Evolutionary conservation across 352 stramenopile species (phyloP).

Genomic region (Pythium coloratum): DNA sequence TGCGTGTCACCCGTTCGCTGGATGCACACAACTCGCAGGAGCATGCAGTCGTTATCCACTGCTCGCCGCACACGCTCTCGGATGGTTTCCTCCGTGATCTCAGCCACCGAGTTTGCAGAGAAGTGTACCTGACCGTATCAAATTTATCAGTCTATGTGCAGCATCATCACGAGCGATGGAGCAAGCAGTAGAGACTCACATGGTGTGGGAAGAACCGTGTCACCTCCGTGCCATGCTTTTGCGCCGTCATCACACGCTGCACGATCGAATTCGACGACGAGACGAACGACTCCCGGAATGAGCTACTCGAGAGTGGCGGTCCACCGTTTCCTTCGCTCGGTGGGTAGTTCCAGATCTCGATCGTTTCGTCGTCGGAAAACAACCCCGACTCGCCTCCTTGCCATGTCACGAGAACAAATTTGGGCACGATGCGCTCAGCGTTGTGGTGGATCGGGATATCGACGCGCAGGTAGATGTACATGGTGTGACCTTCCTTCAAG

Average conservation of each 20-base stretch:
- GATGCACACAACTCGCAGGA: slow-evolving; percentile 85
- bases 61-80: slow-evolving; percentile 78
- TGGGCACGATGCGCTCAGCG: slow-evolving; percentile 83
- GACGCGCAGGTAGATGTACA: slow-evolving; percentile 91
- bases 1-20: slow-evolving; percentile 81
- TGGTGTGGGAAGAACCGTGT: slow-evolving; percentile 88
- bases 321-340: slow-evolving; percentile 9
- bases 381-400: slow-evolving; percentile 59
- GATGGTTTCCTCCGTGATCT: slow-evolving; percentile 86
- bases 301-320: slow-evolving; percentile 26
- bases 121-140: slow-evolving; percentile 69
- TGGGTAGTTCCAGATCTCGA: slow-evolving; percentile 25
- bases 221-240: slow-evolving; percentile 83
- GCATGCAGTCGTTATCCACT: slow-evolving; percentile 86
- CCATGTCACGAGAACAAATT: slow-evolving; percentile 88
- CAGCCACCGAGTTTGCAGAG: slow-evolving; percentile 68
- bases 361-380: slow-evolving; percentile 70
- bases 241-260: slow-evolving; percentile 73
- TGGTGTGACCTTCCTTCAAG: slow-evolving; percentile 72
- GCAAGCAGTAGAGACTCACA: slow-evolving; percentile 33
- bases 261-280: slow-evolving; percentile 67
- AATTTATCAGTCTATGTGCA: background rate
- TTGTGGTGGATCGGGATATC: slow-evolving; percentile 81
- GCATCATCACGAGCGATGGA: background rate
- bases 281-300: slow-evolving; percentile 21